These are phyloP conservation scores for Solanum neorickii DNA, from an alignment of 257 asterid genomes.

Conservation along the genomic window DNA sequence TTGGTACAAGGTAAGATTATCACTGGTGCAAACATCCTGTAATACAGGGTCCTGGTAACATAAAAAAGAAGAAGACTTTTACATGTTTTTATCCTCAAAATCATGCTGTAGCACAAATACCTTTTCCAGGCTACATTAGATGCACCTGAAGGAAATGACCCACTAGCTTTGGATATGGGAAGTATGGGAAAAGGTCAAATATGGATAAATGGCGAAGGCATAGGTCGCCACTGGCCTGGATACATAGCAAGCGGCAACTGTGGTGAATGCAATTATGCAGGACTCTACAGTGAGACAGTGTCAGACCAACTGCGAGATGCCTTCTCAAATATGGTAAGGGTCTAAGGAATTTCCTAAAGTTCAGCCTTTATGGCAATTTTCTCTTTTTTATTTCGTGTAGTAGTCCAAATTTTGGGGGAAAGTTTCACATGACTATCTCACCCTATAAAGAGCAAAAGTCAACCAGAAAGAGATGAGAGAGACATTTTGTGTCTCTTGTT, in stretches of 20 bases:
- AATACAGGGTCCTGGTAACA: neutral
- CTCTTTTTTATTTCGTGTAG: neutral
- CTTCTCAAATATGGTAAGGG: conserved; percentile 12
- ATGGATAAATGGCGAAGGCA: conserved; percentile 4
- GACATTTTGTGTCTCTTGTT: neutral
- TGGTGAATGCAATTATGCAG: neutral
- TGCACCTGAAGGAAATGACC: conserved; percentile 11
- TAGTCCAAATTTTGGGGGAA: neutral
- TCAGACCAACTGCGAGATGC: conserved; percentile 2
- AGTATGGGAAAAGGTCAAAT: conserved; percentile 12
- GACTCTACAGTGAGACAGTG: neutral
- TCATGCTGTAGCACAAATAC: neutral
- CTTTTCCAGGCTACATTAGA: conserved; percentile 6
- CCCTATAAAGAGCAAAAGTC: neutral
- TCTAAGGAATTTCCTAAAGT: neutral
- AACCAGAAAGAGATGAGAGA: neutral
- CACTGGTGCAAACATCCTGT: neutral
- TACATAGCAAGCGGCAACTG: neutral
- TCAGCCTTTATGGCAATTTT: neutral
- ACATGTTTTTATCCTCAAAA: neutral
- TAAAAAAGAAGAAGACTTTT: too few relatives aligned
- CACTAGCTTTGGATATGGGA: conserved; percentile 7
- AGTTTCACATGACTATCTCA: neutral
- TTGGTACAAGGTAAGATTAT: conserved; percentile 6
- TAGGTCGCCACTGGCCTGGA: conserved; percentile 6